Evolutionary conservation across 2,329 filamentous ascomycete genomes (phyloP).

Genomic region (Pseudopyricularia javanii): DNA sequence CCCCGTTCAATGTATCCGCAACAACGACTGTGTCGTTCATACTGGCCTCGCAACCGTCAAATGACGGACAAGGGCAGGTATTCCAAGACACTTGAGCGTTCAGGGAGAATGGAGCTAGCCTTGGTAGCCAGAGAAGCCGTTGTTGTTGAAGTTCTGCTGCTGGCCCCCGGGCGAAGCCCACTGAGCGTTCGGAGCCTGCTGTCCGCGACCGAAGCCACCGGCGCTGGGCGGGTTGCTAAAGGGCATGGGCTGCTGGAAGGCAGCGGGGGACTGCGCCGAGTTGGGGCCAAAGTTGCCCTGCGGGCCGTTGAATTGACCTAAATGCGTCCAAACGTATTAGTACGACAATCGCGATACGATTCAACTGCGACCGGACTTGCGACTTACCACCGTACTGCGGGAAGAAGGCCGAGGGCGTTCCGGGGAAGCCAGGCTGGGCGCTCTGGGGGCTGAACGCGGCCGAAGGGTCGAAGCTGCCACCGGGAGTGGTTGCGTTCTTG

Average conservation of each 20-base stretch:
- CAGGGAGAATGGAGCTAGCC: constrained; percentile 24
- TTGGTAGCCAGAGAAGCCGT: constrained; percentile 53
- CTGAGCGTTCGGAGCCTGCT: constrained; percentile 42
- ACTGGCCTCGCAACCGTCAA: neutral
- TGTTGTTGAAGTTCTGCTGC: constrained; percentile 43
- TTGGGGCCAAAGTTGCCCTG: constrained; percentile 51
- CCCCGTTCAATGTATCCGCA: neutral
- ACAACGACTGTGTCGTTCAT: neutral
- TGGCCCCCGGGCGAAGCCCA: constrained; percentile 37
- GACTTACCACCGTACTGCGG: constrained; percentile 77
- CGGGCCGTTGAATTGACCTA: constrained; percentile 49
- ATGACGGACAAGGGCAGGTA: neutral
- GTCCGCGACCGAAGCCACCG: constrained; percentile 73
- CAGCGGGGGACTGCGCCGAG: constrained; percentile 47
- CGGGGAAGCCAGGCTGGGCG: constrained; percentile 61
- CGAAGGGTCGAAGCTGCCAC: constrained; percentile 70
- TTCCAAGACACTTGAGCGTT: neutral
- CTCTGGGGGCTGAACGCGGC: constrained; percentile 62
- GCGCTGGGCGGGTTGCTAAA: constrained; percentile 64
- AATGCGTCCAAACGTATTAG: constrained; percentile 41
- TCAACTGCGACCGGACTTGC: neutral
- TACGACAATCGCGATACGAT: neutral
- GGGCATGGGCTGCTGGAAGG: constrained; percentile 57
- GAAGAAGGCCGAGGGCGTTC: constrained; percentile 73
- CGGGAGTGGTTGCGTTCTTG: constrained; percentile 65